Evolutionary conservation across 1,284 basidiomycete species (phyloP).

Genomic region (Chondrostereum purpureum): DNA sequence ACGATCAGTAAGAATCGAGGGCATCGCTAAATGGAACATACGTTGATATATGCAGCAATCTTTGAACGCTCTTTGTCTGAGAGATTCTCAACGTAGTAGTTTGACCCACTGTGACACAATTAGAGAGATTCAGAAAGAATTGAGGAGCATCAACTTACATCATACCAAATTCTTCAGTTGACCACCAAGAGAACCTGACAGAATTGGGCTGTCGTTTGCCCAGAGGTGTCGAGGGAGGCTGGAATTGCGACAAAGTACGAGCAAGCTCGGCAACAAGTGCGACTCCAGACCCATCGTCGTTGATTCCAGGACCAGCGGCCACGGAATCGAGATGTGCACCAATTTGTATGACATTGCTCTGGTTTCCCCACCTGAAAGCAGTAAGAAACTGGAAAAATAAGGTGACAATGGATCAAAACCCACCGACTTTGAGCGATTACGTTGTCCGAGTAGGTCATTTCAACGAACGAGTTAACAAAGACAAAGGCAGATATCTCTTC

Average conservation of each 20-base stretch:
- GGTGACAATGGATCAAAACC: constrained; percentile 13
- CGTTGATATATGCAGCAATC: constrained; percentile 22
- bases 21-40: constrained; percentile 22
- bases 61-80: constrained; percentile 17
- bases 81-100: constrained; percentile 18
- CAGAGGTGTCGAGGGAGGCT: background rate
- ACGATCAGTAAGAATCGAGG: background rate
- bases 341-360: constrained; percentile 1
- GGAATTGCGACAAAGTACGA: constrained; percentile 15
- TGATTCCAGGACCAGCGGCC: constrained; percentile 22
- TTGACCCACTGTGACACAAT: constrained; percentile 18
- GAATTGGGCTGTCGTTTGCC: constrained; percentile 14
- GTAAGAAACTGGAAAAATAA: too few species aligned
- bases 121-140: too few species aligned
- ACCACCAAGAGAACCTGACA: constrained; percentile 23
- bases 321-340: constrained; percentile 18
- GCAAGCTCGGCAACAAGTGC: constrained; percentile 19
- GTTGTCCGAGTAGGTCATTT: constrained; percentile 13
- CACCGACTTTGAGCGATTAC: constrained; percentile 19
- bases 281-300: constrained; percentile 23
- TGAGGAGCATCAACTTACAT: too few species aligned
- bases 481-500: constrained; percentile 4
- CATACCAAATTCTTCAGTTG: constrained; percentile 17
- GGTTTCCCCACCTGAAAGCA: background rate
- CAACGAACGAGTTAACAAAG: constrained; percentile 16